These are phyloP conservation scores for Amaranthus tricolor DNA, from an alignment of 179 eudicot genomes.

Conservation along the genomic window DNA sequence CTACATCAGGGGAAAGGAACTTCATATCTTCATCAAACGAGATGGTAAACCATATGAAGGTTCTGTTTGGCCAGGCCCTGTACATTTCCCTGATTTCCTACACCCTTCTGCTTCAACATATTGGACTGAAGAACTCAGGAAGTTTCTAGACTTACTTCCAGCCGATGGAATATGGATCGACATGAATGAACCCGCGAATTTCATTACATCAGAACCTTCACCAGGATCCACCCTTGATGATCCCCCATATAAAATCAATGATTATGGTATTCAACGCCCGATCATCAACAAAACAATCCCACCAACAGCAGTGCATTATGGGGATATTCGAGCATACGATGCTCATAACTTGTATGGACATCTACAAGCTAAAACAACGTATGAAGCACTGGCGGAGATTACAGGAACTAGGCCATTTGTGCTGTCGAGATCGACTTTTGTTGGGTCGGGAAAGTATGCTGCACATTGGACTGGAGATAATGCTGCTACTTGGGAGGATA, in stretches of 20 bases:
- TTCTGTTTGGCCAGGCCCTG: constrained; percentile 63
- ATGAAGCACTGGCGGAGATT: constrained; percentile 28
- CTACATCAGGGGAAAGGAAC: constrained; percentile 51
- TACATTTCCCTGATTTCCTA: constrained; percentile 59
- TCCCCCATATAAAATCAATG: constrained; percentile 55
- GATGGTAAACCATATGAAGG: constrained; percentile 55
- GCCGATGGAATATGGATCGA: constrained; percentile 65
- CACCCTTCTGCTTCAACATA: constrained; percentile 29
- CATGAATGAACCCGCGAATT: constrained; percentile 66
- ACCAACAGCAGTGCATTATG: constrained; percentile 42
- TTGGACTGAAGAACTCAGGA: constrained; percentile 38
- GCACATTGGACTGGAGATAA: constrained; percentile 70
- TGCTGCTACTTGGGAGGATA: constrained; percentile 54
- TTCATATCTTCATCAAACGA: constrained; percentile 49
- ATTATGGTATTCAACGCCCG: constrained; percentile 33
- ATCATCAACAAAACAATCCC: constrained; percentile 41
- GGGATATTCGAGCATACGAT: constrained; percentile 38
- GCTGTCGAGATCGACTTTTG: constrained; percentile 48
- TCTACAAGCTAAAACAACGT: constrained; percentile 40
- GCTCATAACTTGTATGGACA: constrained; percentile 49
- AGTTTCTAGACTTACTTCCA: constrained; percentile 35
- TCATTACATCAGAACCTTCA: constrained; percentile 32
- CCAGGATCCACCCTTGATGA: constrained; percentile 44
- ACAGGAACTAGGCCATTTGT: constrained; percentile 46
- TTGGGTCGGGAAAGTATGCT: constrained; percentile 49